Base-by-base conservation (phyloP, 805 yeast species). In the Candida vartiovaarae region DNA sequence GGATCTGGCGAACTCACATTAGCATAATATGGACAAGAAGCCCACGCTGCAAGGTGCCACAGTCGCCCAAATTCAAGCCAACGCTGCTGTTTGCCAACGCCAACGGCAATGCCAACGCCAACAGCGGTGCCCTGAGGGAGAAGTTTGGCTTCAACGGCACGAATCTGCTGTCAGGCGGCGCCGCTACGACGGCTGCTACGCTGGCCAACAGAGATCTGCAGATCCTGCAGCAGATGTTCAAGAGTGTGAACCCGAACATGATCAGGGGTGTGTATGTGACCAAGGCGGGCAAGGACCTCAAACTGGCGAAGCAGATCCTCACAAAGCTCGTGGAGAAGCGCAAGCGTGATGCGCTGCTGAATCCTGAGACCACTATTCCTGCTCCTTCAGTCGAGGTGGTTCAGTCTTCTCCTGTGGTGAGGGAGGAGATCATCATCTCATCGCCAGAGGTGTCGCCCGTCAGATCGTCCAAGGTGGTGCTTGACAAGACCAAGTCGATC, bases 11-110 rank as follows among this genome's bases (percentile, higher is more conserved):
- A 28, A 2, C 9, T 28, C 8, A 28, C 30, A 28, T 28, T 28
- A 15, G 20, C 20, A 28, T 28, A 28, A 2, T 28, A 27, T 28
- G 35, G 10, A 23, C 23, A 55, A 53, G 48, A 47, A 45, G 37
- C 42, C 61, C 2, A 63, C 64, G 26, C 61, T 76, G 3, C 78
- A 75, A 75, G 48, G 77, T 75, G 5, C 78, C 76, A 3, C 72
- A 67, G 43, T 73, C 80, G 1, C 74, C 79, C 48, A n/a, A 42
- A 51, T 25, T 57, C 43, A 36, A 50, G 5, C 57, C 46, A 31
- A 47, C 46, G 15, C 39, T 41, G 32, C 50, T 49, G 28, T 52
- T 44, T 39, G 32, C 47, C 38, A 43, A 48, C 32, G 8, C 32
- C 23, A 32, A 34, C 6, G 25, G n/a, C 30, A 36, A 36, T 28